phyloP scores from a whole-genome alignment of 768 basidiomycete genomes.

The Phylloporus scabripes region DNA sequence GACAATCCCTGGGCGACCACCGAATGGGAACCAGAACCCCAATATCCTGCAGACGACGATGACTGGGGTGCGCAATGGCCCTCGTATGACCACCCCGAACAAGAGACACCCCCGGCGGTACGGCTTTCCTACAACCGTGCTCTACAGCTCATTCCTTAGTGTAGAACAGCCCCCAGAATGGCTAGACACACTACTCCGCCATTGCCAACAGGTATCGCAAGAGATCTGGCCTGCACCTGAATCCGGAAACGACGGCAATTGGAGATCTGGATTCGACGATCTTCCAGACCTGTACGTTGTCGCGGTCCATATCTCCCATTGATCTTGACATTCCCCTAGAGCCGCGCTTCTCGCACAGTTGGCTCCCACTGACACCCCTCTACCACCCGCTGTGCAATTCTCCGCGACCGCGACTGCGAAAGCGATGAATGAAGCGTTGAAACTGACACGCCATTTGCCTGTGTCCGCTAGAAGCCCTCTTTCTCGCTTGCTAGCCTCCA shows the following conservation, averaged over 20 bases:
- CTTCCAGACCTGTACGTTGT: conserved; percentile 56
- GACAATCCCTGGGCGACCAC: conserved; percentile 70
- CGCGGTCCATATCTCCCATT: not conserved
- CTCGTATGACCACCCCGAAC: conserved; percentile 60
- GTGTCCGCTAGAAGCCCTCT: conserved; percentile 58
- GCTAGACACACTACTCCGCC: conserved; percentile 49
- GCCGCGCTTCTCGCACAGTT: conserved; percentile 37
- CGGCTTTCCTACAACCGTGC: conserved; percentile 26
- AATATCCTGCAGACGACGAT: conserved; percentile 21
- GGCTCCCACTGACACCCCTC: conserved; percentile 45
- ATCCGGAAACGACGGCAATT: conserved; percentile 28
- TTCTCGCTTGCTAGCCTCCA: conserved; percentile 61
- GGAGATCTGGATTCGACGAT: conserved; percentile 42
- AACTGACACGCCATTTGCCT: conserved; percentile 55
- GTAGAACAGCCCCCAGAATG: conserved; percentile 60
- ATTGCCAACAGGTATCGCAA: conserved; percentile 46
- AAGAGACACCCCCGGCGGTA: conserved; percentile 59
- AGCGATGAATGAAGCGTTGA: conserved; percentile 54
- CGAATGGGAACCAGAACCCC: not conserved
- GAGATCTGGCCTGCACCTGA: conserved; percentile 46
- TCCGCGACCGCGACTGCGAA: conserved; percentile 52
- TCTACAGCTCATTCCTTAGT: conserved; percentile 16
- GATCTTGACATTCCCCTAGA: conserved; percentile 28
- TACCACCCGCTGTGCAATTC: conserved; percentile 48
- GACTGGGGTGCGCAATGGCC: conserved; percentile 42